Base-by-base conservation (phyloP, 495 filamentous ascomycete species). In the Bryoglossum gracile region DNA sequence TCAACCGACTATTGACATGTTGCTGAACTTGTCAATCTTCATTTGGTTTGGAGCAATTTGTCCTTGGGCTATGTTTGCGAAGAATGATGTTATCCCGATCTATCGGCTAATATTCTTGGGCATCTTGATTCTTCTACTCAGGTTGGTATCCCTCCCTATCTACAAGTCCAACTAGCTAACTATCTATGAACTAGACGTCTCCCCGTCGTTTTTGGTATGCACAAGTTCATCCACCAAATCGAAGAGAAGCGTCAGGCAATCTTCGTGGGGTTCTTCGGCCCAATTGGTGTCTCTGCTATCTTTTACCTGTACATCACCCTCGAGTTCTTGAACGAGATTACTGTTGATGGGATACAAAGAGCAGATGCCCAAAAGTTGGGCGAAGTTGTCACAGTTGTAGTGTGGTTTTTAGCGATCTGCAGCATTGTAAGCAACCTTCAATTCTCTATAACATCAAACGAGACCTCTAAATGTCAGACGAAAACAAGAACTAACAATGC, bases 211-310 rank as follows among this genome's bases (percentile, higher is more conserved):
- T 76, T 87, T 26, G 75, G 74, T 8, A 67, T 90, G 60, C 83
- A 87, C 65, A 83, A 78, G 62, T 73, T 75, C 43, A 90, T 95
- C 41, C 81, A 78, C 38, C 88, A 94, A 61, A 87, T 94, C 41
- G 81, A 89, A 50, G 75, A 84, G 33, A 55, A 77, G 6, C 69
- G 70, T 8, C 86, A 94, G 51, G 87, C 89, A 2, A 67, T 82
- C 1, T 94, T 94, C 53, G 85, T 89, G 24, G 91, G 89, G 4
- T 94, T 94, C 71, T 95, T 95, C 56, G 91, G 90, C 0, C 91
- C 89, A 9, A 91, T 97, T 50, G 90, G 91, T n/a, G 87, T 95
- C 4, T 87, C 84, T 36, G 88, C 89, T 3, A 75, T 95, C 35
- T 95, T 94, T 65, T 95, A 95, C 60, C 73, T 95, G 17, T 90